phyloP scores from a whole-genome alignment of 257 asterid species.

The Agastache rugosa region DNA sequence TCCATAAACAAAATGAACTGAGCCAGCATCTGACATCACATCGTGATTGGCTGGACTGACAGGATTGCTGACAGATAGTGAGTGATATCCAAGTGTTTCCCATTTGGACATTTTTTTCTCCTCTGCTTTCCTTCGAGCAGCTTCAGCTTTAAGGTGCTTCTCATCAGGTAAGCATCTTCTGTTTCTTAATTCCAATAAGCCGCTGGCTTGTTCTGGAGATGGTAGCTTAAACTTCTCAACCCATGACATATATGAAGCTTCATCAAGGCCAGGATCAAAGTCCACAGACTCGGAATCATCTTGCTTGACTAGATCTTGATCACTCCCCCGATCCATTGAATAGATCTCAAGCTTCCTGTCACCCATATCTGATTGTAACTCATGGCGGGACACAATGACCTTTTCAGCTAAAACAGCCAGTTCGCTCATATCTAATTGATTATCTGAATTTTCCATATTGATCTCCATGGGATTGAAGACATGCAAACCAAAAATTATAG shows the following conservation, averaged over 20 bases:
- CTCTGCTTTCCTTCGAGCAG: slow-evolving; percentile 69
- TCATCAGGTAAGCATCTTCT: slow-evolving; percentile 60
- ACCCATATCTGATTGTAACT: slow-evolving; percentile 45
- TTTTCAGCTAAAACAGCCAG: slow-evolving; percentile 64
- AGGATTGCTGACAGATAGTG: slow-evolving; percentile 67
- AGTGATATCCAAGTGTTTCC: slow-evolving; percentile 85
- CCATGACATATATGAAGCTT: slow-evolving; percentile 83
- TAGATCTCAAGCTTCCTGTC: slow-evolving; percentile 71
- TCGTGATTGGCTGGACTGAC: slow-evolving; percentile 52
- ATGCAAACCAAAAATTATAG: slow-evolving; percentile 80
- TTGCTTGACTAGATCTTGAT: slow-evolving; percentile 44
- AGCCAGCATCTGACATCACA: slow-evolving; percentile 63
- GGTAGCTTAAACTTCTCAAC: slow-evolving; percentile 83
- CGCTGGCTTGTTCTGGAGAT: slow-evolving; percentile 44
- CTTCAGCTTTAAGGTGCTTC: slow-evolving; percentile 69
- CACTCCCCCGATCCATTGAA: slow-evolving; percentile 48
- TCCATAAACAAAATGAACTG: slow-evolving; percentile 85
- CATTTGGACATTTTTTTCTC: slow-evolving; percentile 80
- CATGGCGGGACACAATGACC: slow-evolving; percentile 62
- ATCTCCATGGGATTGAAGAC: slow-evolving; percentile 71
- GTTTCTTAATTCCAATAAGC: slow-evolving; percentile 47
- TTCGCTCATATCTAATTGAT: slow-evolving; percentile 49
- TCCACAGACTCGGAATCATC: slow-evolving; percentile 51
- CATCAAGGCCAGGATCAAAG: slow-evolving; percentile 71
- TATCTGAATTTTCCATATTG: slow-evolving; percentile 49